Evolutionary conservation across 2,329 filamentous ascomycete genomes (phyloP).

Genomic region (Penicillium crustosum): DNA sequence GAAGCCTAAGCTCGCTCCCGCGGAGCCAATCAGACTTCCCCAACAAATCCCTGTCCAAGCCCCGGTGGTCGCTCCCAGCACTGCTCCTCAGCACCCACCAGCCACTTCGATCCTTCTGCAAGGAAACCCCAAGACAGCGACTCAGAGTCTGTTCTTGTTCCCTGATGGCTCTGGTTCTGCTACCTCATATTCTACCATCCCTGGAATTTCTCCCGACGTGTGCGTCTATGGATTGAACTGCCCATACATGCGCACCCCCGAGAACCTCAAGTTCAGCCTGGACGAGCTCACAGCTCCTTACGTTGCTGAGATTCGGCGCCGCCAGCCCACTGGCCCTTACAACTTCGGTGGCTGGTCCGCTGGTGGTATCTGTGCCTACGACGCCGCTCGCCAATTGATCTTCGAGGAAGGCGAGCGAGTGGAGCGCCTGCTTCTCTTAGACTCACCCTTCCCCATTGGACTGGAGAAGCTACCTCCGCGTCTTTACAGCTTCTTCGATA

Average conservation of each 20-base stretch:
- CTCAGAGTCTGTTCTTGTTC: constrained; percentile 45
- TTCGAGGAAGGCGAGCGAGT: constrained; percentile 57
- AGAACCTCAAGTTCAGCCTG: constrained; percentile 37
- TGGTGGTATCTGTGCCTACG: constrained; percentile 70
- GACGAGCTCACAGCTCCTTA: constrained; percentile 41
- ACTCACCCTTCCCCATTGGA: constrained; percentile 65
- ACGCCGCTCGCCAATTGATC: constrained; percentile 62
- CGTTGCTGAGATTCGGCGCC: constrained; percentile 47
- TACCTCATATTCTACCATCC: constrained; percentile 47
- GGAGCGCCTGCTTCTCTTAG: constrained; percentile 63
- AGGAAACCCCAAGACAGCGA: constrained; percentile 45
- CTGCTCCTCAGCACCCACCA: constrained; percentile 32
- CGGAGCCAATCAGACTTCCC: constrained; percentile 23
- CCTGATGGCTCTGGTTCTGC: constrained; percentile 50
- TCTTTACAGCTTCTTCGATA: constrained; percentile 52
- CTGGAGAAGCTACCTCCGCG: constrained; percentile 65
- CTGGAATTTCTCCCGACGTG: constrained; percentile 41
- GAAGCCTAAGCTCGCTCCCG: constrained; percentile 35
- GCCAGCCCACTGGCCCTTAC: constrained; percentile 58
- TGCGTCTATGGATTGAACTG: constrained; percentile 47
- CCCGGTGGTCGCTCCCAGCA: constrained; percentile 18
- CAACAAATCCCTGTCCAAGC: constrained; percentile 25
- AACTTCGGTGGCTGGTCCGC: constrained; percentile 73
- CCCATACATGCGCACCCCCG: constrained; percentile 46
- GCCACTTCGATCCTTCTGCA: constrained; percentile 46